Base-by-base conservation (phyloP, 1,139 yeast genomes). In the Debaryomyces nepalensis region DNA sequence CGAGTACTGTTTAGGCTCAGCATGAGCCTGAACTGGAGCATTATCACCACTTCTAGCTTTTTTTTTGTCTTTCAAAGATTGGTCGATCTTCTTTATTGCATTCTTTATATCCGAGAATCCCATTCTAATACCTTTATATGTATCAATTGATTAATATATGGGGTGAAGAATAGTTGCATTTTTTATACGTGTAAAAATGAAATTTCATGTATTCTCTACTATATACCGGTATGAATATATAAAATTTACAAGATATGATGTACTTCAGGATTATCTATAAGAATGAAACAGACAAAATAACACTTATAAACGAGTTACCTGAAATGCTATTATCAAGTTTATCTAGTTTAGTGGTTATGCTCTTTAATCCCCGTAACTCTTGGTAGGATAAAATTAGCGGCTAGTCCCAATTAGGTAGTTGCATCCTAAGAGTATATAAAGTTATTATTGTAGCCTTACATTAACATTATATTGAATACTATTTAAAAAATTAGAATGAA, bases 31-130 rank as follows among this genome's bases (percentile, higher is more conserved):
- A 22, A 39, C 45, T 10, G 45, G 44, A 15, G 27, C 24, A 15
- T 33, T 29, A n/a, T 22, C 20, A 11, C 26, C 29, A 12, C 12
- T 15, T 20, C 7, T 24, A 7, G 21, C 26, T 24, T 16, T 41
- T 26, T 31, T 22, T 37, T 26, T 41, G 36, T 44, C 50, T 33
- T 47, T 45, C 23, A 46, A 39, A 15, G 38, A 32, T 21, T 29
- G 11, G 38, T 58, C 61, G 26, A 63, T 48, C 45, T 56, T 59
- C 39, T 55, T 59, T 24, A 65, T 33, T 5, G 60, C 63, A 14
- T 59, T 59, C 37, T 58, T 62, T 26, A 64, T 44, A 36, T 63
- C 67, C 19, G 59, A 52, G 27, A 65, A 55, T 22, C 66, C 68
- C 70, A 64, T 64, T 23, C 21, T 40, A 16, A 18, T n/a, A 24